Conservation (phyloP, 352 stramenopile species). For the Pythium dissimile region DNA sequence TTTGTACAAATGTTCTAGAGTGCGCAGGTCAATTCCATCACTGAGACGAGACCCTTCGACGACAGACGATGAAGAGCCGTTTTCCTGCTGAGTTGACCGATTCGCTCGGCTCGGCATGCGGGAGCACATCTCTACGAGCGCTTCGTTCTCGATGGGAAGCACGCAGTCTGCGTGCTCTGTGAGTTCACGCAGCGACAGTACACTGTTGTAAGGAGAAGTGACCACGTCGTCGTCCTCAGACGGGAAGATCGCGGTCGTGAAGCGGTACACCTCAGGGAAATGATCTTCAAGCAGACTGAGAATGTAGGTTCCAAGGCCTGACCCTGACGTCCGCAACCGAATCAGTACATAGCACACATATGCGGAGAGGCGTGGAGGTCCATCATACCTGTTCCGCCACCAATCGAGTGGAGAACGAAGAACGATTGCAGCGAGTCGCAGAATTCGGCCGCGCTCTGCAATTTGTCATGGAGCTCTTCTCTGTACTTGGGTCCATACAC, state of each 20-base stretch:
- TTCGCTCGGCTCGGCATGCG: background rate
- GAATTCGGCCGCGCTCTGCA: slow-evolving; percentile 68
- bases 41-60: slow-evolving; percentile 38
- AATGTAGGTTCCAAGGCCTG: slow-evolving; percentile 89
- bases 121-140: slow-evolving; percentile 65
- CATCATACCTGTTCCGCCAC: slow-evolving; percentile 81
- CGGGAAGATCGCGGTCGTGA: slow-evolving; percentile 77
- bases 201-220: slow-evolving; percentile 92
- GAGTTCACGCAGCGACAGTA: slow-evolving; percentile 75
- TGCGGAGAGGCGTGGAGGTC: background rate
- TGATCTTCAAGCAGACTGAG: slow-evolving; percentile 79
- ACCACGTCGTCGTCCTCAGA: slow-evolving; percentile 91
- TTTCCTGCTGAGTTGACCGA: too few species aligned
- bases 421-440: slow-evolving; percentile 93
- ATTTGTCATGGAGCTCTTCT: slow-evolving; percentile 70
- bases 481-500: slow-evolving; percentile 88
- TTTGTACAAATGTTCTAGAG: slow-evolving; percentile 50
- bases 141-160: slow-evolving; percentile 90
- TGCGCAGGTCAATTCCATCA: slow-evolving; percentile 42
- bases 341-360: background rate
- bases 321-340: slow-evolving; percentile 32
- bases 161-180: slow-evolving; percentile 89
- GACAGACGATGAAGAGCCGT: too few species aligned
- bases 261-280: slow-evolving; percentile 84
- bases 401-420: slow-evolving; percentile 91